Percentiles rank a stretch among this genome's conserved stretches.
These are phyloP conservation scores for Amaranthus hypochondriacus DNA, from an alignment of 148 eudicot genomes.

Conservation along the genomic window DNA sequence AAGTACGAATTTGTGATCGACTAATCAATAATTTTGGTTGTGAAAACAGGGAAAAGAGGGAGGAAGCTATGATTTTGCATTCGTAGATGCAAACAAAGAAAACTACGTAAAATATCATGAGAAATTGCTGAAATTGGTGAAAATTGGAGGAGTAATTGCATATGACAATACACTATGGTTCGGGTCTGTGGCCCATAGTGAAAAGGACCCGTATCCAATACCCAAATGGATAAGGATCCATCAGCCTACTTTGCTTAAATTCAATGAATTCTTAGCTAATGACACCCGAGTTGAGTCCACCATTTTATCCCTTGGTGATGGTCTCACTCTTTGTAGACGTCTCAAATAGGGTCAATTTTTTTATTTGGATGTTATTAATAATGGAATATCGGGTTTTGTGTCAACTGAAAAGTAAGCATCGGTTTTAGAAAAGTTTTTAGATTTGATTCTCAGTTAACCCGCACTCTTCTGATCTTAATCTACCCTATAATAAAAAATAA, in stretches of 20 bases:
- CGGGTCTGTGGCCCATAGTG: constrained; percentile 24
- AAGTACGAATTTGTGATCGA: no score
- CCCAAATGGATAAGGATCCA: not conserved
- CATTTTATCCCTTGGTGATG: constrained; percentile 34
- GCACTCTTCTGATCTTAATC: no score
- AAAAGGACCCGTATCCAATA: constrained; percentile 9
- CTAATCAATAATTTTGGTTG: not conserved
- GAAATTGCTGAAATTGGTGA: constrained; percentile 25
- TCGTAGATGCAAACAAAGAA: constrained; percentile 35
- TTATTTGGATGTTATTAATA: no score
- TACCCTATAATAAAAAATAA: no score
- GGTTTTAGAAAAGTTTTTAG: no score
- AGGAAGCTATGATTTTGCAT: constrained; percentile 30
- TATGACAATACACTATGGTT: constrained; percentile 41
- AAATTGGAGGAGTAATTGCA: constrained; percentile 33
- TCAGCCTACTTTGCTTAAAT: not conserved
- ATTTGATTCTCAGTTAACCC: no score
- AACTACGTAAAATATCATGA: constrained; percentile 36
- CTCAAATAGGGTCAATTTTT: no score
- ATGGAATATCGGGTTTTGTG: no score
- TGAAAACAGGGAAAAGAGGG: constrained; percentile 22
- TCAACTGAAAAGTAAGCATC: no score
- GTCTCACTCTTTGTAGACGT: constrained; percentile 38
- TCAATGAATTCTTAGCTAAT: constrained; percentile 21
- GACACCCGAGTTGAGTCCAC: constrained; percentile 30